Percentiles rank a stretch among this genome's conserved stretches.
Conservation (phyloP, 2,329 filamentous ascomycete genomes). For the Aspergillus neotritici region DNA sequence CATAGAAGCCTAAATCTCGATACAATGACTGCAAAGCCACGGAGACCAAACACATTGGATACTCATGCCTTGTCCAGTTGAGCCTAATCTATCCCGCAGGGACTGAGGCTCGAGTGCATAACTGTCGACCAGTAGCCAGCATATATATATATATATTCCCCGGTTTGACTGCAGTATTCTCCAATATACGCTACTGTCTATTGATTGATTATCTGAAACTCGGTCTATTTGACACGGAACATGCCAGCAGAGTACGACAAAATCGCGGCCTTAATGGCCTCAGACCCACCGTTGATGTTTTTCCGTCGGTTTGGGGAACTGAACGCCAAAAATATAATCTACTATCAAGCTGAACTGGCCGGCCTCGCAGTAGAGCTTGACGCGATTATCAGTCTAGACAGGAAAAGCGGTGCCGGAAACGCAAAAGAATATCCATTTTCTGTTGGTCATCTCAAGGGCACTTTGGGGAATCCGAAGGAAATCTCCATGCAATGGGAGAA, state of each 20-base stretch:
- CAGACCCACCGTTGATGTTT: constrained; percentile 3
- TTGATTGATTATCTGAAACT: too few relatives aligned
- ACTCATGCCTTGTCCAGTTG: too few relatives aligned
- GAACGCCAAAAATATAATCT: constrained; percentile 9
- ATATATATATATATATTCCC: too few relatives aligned
- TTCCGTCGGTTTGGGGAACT: constrained; percentile 8
- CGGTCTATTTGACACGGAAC: too few relatives aligned
- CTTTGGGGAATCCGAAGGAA: background rate
- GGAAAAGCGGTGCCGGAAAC: background rate
- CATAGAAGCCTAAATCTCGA: too few relatives aligned
- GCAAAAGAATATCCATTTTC: background rate
- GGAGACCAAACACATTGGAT: too few relatives aligned
- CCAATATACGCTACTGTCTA: too few relatives aligned
- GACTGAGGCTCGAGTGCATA: too few relatives aligned
- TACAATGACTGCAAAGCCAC: too few relatives aligned
- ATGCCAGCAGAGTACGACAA: constrained; percentile 8
- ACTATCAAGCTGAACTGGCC: constrained; percentile 8
- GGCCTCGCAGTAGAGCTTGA: constrained; percentile 4
- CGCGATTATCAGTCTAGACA: constrained; percentile 1
- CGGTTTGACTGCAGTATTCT: too few relatives aligned
- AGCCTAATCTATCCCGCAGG: too few relatives aligned
- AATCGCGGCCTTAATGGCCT: constrained; percentile 5
- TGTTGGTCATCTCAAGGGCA: constrained; percentile 1
- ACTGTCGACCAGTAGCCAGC: too few relatives aligned
- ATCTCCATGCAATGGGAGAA: constrained; percentile 6